Base-by-base conservation (phyloP, 2,329 filamentous ascomycete genomes). In the Aaosphaeria pasadenensis region DNA sequence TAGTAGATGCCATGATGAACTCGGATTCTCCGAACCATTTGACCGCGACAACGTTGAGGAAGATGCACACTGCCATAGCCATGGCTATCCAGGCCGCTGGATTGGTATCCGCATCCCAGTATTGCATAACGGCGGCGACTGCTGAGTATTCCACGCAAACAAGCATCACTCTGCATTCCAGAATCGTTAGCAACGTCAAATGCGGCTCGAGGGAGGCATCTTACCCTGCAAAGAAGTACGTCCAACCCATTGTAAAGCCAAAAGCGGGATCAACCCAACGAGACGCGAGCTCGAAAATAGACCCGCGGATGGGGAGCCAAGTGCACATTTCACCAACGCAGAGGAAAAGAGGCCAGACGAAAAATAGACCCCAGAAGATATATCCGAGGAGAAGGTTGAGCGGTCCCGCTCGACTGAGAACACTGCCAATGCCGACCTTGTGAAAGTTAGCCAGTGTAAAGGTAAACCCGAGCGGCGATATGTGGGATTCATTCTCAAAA, bases 331-430 rank as follows among this genome's bases (percentile, higher is more conserved):
- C 70, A 24, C 87, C 88, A 3, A 91, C 84, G 51, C 83, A 83
- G 85, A 91, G 89, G 58, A 64, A 63, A 46, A 61, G 55, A 9
- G 54, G 60, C 41, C 47, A 63, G 11, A 63, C 56, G 39, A 56
- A 58, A 24, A 58, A 43, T 1, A 49, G 44, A 7, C 52, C 52
- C 45, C 51, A 60, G 56, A 91, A 87, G 36, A 88, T 72, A 67
- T 84, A 92, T 53, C 91, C 88, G 48, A 92, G 70, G 35, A 84
- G 69, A 48, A 86, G 85, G 7, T 9, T 75, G 7, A 72, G 66
- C 5, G 77, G 77, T 5, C 77, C 72, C 45, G 67, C 67, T 30
- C 54, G 65, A 32, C 64, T 59, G 7, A 74, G 58, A 6, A 70
- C 68, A 41, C 59, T 56, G 40, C 72, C 72, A 33, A 61, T 63